A percentile compares a stretch with the other conserved stretches of the same genome.
Evolutionary conservation across 345 rosid species (phyloP).

Genomic region (Salix caprea): DNA sequence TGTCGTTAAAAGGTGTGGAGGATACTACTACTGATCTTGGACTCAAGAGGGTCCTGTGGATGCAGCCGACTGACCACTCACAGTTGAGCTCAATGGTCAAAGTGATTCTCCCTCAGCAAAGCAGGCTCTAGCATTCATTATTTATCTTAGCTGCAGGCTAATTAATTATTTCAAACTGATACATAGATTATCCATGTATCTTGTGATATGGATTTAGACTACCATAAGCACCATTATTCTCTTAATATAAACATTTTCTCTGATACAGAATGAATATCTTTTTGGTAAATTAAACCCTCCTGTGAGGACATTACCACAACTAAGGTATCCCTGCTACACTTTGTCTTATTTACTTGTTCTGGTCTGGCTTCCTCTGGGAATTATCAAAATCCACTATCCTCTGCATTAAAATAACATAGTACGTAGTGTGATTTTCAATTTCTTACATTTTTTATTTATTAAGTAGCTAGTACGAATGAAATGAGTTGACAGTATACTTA

Average conservation of each 20-base stretch:
- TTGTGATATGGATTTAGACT: neutral
- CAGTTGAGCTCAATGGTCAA: neutral
- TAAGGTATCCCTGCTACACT: neutral
- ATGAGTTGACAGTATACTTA: neutral
- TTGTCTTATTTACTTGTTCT: conserved; percentile 16
- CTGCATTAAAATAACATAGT: neutral
- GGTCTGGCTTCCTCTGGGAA: conserved; percentile 5
- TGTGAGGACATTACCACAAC: neutral
- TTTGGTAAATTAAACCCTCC: no score
- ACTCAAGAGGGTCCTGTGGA: no score
- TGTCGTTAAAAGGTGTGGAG: no score
- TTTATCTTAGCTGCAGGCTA: no score
- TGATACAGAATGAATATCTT: no score
- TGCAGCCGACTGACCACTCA: neutral
- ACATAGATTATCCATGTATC: no score
- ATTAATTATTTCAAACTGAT: no score
- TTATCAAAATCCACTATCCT: neutral
- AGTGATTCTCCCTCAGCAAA: neutral
- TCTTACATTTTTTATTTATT: no score
- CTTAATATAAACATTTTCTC: neutral
- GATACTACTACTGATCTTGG: no score
- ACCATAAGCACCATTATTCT: neutral
- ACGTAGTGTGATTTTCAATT: no score
- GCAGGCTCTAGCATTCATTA: neutral
- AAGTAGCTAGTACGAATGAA: no score